Evolutionary conservation across 768 basidiomycete genomes (phyloP).

Genomic region (Tulasnella sp.): DNA sequence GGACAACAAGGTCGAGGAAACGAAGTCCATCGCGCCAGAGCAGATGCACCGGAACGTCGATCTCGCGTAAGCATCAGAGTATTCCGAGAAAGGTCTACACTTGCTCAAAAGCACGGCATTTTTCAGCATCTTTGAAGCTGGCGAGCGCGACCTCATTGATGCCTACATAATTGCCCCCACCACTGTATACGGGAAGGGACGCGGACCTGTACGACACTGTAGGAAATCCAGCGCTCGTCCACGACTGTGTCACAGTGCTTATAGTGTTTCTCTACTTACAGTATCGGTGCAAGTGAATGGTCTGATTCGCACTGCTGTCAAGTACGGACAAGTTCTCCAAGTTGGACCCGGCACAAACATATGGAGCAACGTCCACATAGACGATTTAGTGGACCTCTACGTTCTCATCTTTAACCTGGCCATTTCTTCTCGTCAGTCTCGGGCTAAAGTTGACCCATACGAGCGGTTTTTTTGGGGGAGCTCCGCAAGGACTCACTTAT

Average conservation of each 20-base stretch:
- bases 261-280: conserved; percentile 29
- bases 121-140: conserved; percentile 35
- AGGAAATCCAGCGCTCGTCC: neutral
- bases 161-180: conserved; percentile 37
- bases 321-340: conserved; percentile 33
- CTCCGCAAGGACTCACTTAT: conserved; percentile 30
- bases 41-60: conserved; percentile 36
- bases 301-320: conserved; percentile 31
- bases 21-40: conserved; percentile 31
- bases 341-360: conserved; percentile 35
- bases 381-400: conserved; percentile 36
- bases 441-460: conserved; percentile 30
- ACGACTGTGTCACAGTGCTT: neutral
- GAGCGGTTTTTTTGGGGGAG: conserved; percentile 36
- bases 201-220: conserved; percentile 31
- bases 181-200: conserved; percentile 35
- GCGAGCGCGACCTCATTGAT: conserved; percentile 28
- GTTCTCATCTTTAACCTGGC: conserved; percentile 34
- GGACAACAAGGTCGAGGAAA: conserved; percentile 36
- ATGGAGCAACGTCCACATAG: conserved; percentile 37
- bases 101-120: neutral
- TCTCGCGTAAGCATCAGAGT: conserved; percentile 32
- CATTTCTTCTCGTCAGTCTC: conserved; percentile 25
- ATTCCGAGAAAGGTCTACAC: neutral
- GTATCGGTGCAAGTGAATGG: conserved; percentile 35